These are phyloP conservation scores for Fusarium mundagurra DNA, from an alignment of 2,329 filamentous ascomycete genomes.

Conservation along the genomic window DNA sequence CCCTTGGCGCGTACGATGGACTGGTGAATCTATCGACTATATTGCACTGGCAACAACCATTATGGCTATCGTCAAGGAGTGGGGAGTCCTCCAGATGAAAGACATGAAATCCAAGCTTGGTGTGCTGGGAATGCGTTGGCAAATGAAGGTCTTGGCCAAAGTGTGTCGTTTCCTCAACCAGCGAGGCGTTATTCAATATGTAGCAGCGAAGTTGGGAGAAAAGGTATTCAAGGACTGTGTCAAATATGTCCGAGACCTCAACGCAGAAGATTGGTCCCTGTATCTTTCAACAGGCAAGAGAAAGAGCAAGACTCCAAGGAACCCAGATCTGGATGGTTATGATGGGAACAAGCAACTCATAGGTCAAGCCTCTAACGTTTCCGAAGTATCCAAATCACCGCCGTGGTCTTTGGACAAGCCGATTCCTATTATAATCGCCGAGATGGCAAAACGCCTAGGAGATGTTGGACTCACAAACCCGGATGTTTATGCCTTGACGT, in stretches of 20 bases:
- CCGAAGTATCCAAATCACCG: slow-evolving; percentile 41
- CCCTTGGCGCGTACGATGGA: slow-evolving; percentile 66
- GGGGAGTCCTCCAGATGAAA: slow-evolving; percentile 66
- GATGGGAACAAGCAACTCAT: slow-evolving; percentile 37
- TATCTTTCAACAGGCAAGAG: slow-evolving; percentile 62
- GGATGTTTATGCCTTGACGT: slow-evolving; percentile 50
- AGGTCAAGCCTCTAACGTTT: slow-evolving; percentile 37
- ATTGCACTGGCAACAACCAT: slow-evolving; percentile 66
- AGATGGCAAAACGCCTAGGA: slow-evolving; percentile 43
- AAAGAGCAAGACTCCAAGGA: slow-evolving; percentile 41
- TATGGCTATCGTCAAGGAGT: slow-evolving; percentile 66
- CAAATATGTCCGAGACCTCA: slow-evolving; percentile 66
- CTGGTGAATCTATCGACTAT: slow-evolving; percentile 67
- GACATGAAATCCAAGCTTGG: slow-evolving; percentile 69
- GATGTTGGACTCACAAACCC: slow-evolving; percentile 49
- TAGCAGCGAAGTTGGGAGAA: slow-evolving; percentile 63
- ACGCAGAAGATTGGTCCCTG: slow-evolving; percentile 64
- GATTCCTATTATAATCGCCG: slow-evolving; percentile 45
- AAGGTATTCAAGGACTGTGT: slow-evolving; percentile 70
- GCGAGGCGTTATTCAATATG: slow-evolving; percentile 65
- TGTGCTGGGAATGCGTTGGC: slow-evolving; percentile 63
- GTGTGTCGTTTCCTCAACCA: slow-evolving; percentile 67
- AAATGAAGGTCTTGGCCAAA: slow-evolving; percentile 69
- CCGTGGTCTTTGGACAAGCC: slow-evolving; percentile 50
- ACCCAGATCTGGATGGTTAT: slow-evolving; percentile 38